Base-by-base conservation (phyloP, 2,329 filamentous ascomycete genomes). In the Corynespora cassiicola region DNA sequence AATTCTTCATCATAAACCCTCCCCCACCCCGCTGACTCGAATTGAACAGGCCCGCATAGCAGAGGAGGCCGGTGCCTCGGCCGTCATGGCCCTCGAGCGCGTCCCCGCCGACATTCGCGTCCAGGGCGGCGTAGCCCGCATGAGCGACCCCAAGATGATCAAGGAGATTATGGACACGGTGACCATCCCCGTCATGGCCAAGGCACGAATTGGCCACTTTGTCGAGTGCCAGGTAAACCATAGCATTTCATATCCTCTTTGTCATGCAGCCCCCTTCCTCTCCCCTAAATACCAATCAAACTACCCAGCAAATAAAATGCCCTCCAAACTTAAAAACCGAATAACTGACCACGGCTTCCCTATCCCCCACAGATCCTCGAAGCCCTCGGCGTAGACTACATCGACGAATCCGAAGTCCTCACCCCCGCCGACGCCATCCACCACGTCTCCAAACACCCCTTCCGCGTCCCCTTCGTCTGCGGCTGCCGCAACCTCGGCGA, bases 161-260 rank as follows among this genome's bases (percentile, higher is more conserved):
- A 87, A 87, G 73, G 88, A 91, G 71, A 97, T 99, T 69, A 95
- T 96, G 84, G 83, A 80, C 3, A 85, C 90, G 25, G 94, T 97
- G 30, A 97, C 92, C 36, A 96, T 97, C 61, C 94, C 94, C 58
- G 94, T 99, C 71, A 97, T 99, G 94, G 94, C 94, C 50, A 99
- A 99, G 77, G 92, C 92, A 16, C 84, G 94, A 66, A 99, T 97
- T 67, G 94, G 94, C 23, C 94, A 99, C 75, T 91, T 96, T 56
- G 92, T 96, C 61, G 94, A 99, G 77, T 96, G 91, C 76, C 92
- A 88, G 79, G 80, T 82, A 72, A n/a, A n/a, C n/a, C n/a, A n/a
- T n/a, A n/a, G n/a, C n/a, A n/a, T n/a, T n/a, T n/a, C n/a, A n/a
- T n/a, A n/a, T n/a, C n/a, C 17, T 15, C 28, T 36, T 9, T 27